Percentiles rank a stretch among this genome's conserved stretches.
Conservation (phyloP, 1,284 basidiomycete genomes). For the Cystobasidium slooffiae region DNA sequence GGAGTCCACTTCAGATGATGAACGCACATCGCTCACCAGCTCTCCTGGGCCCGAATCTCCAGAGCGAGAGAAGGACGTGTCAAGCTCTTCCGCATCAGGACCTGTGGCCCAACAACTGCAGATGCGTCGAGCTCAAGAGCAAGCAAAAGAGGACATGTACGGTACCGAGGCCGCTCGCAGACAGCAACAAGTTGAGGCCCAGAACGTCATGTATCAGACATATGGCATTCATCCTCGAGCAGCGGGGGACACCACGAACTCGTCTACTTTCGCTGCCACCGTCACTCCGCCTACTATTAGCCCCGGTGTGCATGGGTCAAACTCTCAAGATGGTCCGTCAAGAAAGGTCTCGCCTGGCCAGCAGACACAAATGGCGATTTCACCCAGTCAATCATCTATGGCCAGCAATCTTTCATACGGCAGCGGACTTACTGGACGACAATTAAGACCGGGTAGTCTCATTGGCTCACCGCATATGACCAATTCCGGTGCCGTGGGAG, state of each 20-base stretch:
- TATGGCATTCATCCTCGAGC: conserved; percentile 60
- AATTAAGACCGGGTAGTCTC: conserved; percentile 60
- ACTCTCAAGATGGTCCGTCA: conserved; percentile 4
- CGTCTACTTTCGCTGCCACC: conserved; percentile 37
- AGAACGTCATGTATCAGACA: conserved; percentile 84
- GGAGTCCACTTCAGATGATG: conserved; percentile 35
- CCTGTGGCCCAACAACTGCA: conserved; percentile 33
- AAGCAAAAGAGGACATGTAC: conserved; percentile 51
- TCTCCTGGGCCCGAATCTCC: conserved; percentile 38
- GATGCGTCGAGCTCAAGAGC: conserved; percentile 27
- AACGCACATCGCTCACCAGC: conserved; percentile 7
- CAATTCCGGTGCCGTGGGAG: conserved; percentile 43
- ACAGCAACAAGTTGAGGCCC: conserved; percentile 82
- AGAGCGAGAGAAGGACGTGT: conserved; percentile 5
- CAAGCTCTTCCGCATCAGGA: not conserved
- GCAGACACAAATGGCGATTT: conserved; percentile 1
- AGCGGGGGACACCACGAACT: conserved; percentile 51
- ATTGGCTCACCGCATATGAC: conserved; percentile 58
- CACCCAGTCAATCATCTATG: conserved; percentile 34
- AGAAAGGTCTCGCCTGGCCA: not conserved
- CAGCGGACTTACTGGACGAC: conserved; percentile 38
- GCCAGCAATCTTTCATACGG: conserved; percentile 24
- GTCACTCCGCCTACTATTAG: conserved; percentile 35
- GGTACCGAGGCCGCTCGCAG: conserved; percentile 61
- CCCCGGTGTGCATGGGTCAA: conserved; percentile 39